Conservation (phyloP, 768 basidiomycete genomes). For the Boletus barrowsii region DNA sequence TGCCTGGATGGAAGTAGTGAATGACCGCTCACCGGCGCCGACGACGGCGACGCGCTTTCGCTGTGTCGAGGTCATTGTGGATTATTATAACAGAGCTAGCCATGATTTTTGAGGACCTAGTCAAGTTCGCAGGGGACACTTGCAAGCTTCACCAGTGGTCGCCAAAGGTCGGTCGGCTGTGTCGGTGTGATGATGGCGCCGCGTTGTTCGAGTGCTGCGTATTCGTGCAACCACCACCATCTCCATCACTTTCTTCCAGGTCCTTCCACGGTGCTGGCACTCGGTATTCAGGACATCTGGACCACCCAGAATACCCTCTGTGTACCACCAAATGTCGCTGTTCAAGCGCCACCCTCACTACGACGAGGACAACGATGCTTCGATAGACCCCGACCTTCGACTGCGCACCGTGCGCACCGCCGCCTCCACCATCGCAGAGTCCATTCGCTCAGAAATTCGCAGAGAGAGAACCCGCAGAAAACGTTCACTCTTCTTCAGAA, state of each 20-base stretch:
- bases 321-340: constrained; percentile 32
- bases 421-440: constrained; percentile 85
- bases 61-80: neutral
- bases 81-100: neutral
- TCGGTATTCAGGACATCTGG: neutral
- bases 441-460: constrained; percentile 73
- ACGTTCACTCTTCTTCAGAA: constrained; percentile 57
- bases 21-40: neutral
- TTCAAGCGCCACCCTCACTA: constrained; percentile 39
- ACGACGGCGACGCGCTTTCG: neutral
- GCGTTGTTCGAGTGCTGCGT: neutral
- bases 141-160: no score
- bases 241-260: neutral
- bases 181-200: neutral
- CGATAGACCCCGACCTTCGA: constrained; percentile 81
- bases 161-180: no score
- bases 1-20: neutral
- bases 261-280: constrained; percentile 29
- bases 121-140: neutral
- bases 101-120: neutral
- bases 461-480: constrained; percentile 52
- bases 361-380: constrained; percentile 63
- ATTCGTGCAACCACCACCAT: neutral
- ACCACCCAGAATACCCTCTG: constrained; percentile 15
- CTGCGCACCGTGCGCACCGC: constrained; percentile 92